Evolutionary conservation across 1,284 basidiomycete genomes (phyloP).

Genomic region (Takashimella koratensis): DNA sequence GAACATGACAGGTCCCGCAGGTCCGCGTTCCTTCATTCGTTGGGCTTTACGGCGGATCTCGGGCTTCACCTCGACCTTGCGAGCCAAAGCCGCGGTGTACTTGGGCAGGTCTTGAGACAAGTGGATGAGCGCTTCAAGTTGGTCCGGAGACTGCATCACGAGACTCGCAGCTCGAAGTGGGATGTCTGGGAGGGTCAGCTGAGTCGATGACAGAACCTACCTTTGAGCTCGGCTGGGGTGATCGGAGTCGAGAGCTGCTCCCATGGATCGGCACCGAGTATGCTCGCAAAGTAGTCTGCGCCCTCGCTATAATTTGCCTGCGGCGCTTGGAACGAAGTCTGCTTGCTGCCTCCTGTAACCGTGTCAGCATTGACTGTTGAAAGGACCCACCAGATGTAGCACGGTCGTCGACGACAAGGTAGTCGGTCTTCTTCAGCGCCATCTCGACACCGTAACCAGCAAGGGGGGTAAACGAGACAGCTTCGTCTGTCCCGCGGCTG

Average conservation of each 20-base stretch:
- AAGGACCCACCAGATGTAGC: conserved; percentile 4
- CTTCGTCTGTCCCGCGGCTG: background rate
- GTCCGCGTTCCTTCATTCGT: conserved; percentile 50
- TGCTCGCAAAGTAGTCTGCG: conserved; percentile 15
- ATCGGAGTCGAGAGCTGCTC: conserved; percentile 58
- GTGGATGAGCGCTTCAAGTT: conserved; percentile 62
- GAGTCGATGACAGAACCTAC: conserved; percentile 45
- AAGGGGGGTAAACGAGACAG: conserved; percentile 51
- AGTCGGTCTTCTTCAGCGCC: conserved; percentile 96
- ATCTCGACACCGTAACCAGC: conserved; percentile 88
- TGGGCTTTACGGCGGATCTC: conserved; percentile 59
- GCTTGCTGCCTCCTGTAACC: conserved; percentile 12
- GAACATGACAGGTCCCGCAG: conserved; percentile 54
- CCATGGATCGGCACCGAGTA: conserved; percentile 45
- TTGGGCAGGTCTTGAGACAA: conserved; percentile 84
- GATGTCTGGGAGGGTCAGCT: conserved; percentile 55
- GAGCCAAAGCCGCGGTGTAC: conserved; percentile 67
- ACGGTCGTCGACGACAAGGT: conserved; percentile 87
- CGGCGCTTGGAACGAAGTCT: conserved; percentile 3
- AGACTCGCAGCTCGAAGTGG: conserved; percentile 70
- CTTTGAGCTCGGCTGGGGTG: conserved; percentile 60
- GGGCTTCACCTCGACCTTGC: conserved; percentile 55
- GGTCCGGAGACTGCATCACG: conserved; percentile 59
- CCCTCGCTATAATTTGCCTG: background rate
- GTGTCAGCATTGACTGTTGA: conserved; percentile 28